These are phyloP conservation scores for Phaeolepiota aurea DNA, from an alignment of 768 basidiomycete species.

Conservation along the genomic window DNA sequence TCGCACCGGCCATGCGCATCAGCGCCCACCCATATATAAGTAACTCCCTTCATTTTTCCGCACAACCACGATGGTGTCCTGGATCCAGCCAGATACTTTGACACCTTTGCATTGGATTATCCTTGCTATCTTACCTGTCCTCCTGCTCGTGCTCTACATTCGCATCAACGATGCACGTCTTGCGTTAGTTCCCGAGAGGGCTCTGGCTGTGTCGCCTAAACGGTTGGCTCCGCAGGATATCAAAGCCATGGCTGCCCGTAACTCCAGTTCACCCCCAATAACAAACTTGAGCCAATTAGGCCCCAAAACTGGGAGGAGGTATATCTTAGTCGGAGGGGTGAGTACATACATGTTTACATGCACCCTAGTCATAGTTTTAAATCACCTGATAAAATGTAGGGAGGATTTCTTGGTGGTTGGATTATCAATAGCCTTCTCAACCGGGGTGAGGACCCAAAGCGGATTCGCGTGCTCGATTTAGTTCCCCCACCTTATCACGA, in stretches of 20 bases:
- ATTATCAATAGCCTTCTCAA: conserved; percentile 59
- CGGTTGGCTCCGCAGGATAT: conserved; percentile 40
- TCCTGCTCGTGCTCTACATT: conserved; percentile 20
- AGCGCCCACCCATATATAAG: too few relatives aligned
- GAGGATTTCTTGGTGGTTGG: conserved; percentile 75
- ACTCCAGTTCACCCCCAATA: conserved; percentile 24
- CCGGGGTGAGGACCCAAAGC: conserved; percentile 61
- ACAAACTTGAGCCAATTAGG: conserved; percentile 41
- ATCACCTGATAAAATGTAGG: conserved; percentile 24
- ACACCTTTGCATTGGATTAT: not conserved
- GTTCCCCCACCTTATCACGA: conserved; percentile 51
- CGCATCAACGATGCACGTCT: conserved; percentile 47
- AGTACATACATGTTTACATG: conserved; percentile 17
- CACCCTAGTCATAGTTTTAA: not conserved
- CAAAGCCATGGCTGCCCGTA: conserved; percentile 23
- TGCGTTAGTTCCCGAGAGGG: conserved; percentile 36
- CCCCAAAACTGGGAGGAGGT: conserved; percentile 62
- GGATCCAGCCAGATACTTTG: not conserved
- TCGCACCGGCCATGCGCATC: too few relatives aligned
- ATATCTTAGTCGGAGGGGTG: conserved; percentile 73
- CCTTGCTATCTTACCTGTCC: not conserved
- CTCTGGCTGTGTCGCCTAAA: conserved; percentile 38
- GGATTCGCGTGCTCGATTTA: conserved; percentile 62
- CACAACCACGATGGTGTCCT: not conserved
- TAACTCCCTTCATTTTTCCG: too few relatives aligned